These are phyloP conservation scores for Globisporangium abappressorium DNA, from an alignment of 352 stramenopile genomes.

Conservation along the genomic window DNA sequence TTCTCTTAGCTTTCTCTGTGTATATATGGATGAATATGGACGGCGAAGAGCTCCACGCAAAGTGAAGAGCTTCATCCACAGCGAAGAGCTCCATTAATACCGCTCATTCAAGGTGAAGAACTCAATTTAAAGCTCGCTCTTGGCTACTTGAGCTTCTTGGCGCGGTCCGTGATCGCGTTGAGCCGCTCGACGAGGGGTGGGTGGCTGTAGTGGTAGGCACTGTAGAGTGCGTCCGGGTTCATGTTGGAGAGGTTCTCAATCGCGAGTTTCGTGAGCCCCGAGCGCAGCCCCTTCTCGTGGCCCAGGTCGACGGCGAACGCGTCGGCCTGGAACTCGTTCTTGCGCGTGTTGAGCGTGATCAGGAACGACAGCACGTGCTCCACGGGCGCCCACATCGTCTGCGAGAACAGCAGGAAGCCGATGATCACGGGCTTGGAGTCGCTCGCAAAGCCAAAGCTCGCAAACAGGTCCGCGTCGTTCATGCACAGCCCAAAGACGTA, in stretches of 20 bases:
- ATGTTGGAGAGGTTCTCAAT: slow-evolving; percentile 98
- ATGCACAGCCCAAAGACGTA: slow-evolving; percentile 83
- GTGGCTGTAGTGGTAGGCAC: slow-evolving; percentile 97
- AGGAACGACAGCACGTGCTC: slow-evolving; percentile 75
- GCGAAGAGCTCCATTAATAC: background rate
- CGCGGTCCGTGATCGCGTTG: slow-evolving; percentile 80
- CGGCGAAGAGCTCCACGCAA: background rate
- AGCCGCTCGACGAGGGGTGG: slow-evolving; percentile 95
- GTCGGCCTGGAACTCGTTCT: slow-evolving; percentile 90
- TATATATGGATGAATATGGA: background rate
- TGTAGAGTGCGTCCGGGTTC: slow-evolving; percentile 94
- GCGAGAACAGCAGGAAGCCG: slow-evolving; percentile 81
- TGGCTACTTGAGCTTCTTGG: slow-evolving; percentile 53
- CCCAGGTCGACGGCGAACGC: slow-evolving; percentile 92
- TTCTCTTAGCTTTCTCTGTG: background rate
- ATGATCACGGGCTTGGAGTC: slow-evolving; percentile 64
- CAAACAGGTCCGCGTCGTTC: slow-evolving; percentile 72
- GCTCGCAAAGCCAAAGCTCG: slow-evolving; percentile 71
- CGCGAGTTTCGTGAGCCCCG: slow-evolving; percentile 95
- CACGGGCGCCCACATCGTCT: slow-evolving; percentile 78
- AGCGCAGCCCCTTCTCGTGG: slow-evolving; percentile 89
- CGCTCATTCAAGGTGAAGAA: no score
- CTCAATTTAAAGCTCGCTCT: no score
- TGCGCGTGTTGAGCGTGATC: slow-evolving; percentile 73
- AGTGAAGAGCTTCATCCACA: background rate